A percentile compares a stretch with the other conserved stretches of the same genome.
Conservation (phyloP, 495 filamentous ascomycete genomes). For the Astrothelium subdiscretum region DNA sequence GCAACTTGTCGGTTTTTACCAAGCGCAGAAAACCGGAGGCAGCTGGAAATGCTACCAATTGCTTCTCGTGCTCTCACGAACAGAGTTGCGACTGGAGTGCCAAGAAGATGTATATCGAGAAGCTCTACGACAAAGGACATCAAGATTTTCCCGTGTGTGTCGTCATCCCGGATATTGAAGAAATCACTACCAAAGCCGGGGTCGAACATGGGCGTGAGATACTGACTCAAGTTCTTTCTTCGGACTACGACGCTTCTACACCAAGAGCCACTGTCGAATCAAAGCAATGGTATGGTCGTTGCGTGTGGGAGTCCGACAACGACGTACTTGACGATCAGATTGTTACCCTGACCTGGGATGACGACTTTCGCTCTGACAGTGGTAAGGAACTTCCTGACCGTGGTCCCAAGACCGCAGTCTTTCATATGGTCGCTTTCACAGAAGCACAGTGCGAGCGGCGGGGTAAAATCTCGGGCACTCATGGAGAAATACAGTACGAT, state of each 20-base stretch:
- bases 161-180: constrained; percentile 83
- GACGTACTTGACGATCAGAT: constrained; percentile 84
- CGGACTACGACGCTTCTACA: constrained; percentile 52
- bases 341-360: constrained; percentile 76
- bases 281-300: constrained; percentile 79
- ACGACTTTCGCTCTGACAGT: constrained; percentile 15
- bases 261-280: constrained; percentile 40
- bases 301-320: constrained; percentile 90
- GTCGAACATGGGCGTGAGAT: neutral
- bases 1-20: constrained; percentile 63
- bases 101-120: constrained; percentile 61
- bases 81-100: constrained; percentile 70
- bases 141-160: constrained; percentile 72
- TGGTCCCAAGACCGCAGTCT: constrained; percentile 64
- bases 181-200: constrained; percentile 19
- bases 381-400: constrained; percentile 31
- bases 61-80: constrained; percentile 65
- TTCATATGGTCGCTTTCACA: constrained; percentile 91
- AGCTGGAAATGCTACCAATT: constrained; percentile 76
- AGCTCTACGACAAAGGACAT: constrained; percentile 43
- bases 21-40: constrained; percentile 56
- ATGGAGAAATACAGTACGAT: no score
- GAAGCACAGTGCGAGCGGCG: constrained; percentile 75
- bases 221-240: constrained; percentile 11
- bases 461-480: constrained; percentile 70